Base-by-base conservation (phyloP, 139 green algal genomes). In the Gonium pectorale region DNA sequence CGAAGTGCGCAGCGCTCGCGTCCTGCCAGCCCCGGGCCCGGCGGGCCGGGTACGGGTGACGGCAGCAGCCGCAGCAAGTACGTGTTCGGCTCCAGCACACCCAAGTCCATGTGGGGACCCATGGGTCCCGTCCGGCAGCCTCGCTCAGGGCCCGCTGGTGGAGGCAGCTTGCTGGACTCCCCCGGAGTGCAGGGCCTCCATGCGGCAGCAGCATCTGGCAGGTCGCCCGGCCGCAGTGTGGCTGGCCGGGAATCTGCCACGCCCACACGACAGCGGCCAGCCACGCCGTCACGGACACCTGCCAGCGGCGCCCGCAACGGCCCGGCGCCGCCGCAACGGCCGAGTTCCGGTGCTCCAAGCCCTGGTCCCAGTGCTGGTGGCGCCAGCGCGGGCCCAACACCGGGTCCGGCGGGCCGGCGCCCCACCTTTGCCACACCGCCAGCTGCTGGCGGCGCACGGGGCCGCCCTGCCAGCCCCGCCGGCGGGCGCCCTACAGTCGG, bases 101-200 rank as follows among this genome's bases (percentile, higher is more conserved):
- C 75, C 40, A 82, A 82, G 75, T 82, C 75, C 54, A 82, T 82
- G 59, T 82, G 75, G 75, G 75, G 60, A 0, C 75, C 75, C 5
- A 26, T 82, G 59, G 59, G 40, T 15, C 31, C 56, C 3, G 70
- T 63, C 2, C 75, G 59, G 33, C 38, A 27, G 75, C 33, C 40
- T 8, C 54, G 26, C 19, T 4, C 35, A 5, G 15, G 13, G 46
- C 46, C 33, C 1, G 17, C 5, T 24, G 44, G 22, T 22, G 62
- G 60, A 60, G 6, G 27, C 77, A 72, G 75, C 59, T 62, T 83
- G 22, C 43, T 83, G 33, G 77, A 83, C 62, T 82, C 59, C 4
- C 59, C 75, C 5, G 43, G 41, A 0, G 7, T 73, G 60, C 40
- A 38, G 51, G 72, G 51, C 26, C 35, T 49, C 27, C 29, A 43